Percentiles rank a stretch among this genome's conserved stretches.
phyloP scores from a whole-genome alignment of 2,329 filamentous ascomycete species.

The Fusarium hostae region DNA sequence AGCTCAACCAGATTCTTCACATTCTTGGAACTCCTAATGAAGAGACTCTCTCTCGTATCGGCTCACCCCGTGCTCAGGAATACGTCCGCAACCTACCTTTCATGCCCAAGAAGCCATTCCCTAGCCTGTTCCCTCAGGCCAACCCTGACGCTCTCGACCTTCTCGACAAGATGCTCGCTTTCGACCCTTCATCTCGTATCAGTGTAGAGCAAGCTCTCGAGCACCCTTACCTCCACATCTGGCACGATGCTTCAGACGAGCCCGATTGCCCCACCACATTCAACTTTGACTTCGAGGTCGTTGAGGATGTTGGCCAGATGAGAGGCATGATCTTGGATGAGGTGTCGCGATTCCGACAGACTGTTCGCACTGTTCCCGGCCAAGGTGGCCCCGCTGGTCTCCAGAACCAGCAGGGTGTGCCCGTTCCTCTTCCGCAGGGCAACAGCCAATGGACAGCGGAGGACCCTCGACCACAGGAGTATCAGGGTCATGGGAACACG shows the following conservation, averaged over 20 bases:
- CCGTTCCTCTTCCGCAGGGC: conserved; percentile 65
- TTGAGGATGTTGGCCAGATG: conserved; percentile 95
- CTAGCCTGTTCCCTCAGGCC: conserved; percentile 87
- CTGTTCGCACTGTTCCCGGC: conserved; percentile 63
- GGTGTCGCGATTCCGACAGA: conserved; percentile 83
- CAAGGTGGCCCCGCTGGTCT: conserved; percentile 46
- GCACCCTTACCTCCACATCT: conserved; percentile 96
- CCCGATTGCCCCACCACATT: conserved; percentile 93
- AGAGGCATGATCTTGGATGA: conserved; percentile 97
- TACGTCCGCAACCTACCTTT: conserved; percentile 96
- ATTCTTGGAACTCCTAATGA: conserved; percentile 97
- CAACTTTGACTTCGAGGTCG: conserved; percentile 98
- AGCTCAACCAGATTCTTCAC: conserved; percentile 98
- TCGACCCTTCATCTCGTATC: conserved; percentile 93
- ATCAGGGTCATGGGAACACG: conserved; percentile 58
- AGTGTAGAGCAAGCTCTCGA: conserved; percentile 94
- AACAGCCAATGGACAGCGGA: conserved; percentile 67
- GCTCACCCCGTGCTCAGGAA: conserved; percentile 94
- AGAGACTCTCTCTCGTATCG: conserved; percentile 92
- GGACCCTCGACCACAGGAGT: conserved; percentile 70
- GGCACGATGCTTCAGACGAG: conserved; percentile 98
- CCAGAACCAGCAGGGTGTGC: conserved; percentile 53
- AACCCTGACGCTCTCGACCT: conserved; percentile 97
- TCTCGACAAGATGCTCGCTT: conserved; percentile 96
- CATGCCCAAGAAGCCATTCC: conserved; percentile 95